phyloP scores from a whole-genome alignment of 352 stramenopile genomes.

The Pythium dissotocum region DNA sequence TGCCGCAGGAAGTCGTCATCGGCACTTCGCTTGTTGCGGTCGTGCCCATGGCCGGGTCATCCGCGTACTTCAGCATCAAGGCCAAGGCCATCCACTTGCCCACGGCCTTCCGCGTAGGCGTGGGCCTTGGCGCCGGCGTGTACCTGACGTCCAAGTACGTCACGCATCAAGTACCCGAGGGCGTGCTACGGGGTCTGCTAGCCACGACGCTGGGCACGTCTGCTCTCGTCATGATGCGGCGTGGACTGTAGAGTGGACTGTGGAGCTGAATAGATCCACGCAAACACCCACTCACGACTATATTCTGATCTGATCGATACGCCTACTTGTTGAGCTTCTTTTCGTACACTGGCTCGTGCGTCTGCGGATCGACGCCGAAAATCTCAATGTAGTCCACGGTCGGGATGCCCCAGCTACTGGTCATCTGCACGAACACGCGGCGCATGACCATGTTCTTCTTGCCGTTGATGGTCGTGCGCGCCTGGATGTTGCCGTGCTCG shows the following conservation, averaged over 20 bases:
- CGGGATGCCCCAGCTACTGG: slow-evolving; percentile 77
- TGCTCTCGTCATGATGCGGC: slow-evolving; percentile 77
- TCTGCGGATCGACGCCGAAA: slow-evolving; percentile 69
- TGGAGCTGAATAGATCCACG: background rate
- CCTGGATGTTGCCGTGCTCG: slow-evolving; percentile 53
- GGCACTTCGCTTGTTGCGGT: slow-evolving; percentile 83
- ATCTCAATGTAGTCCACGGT: slow-evolving; percentile 85
- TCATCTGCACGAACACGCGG: slow-evolving; percentile 85
- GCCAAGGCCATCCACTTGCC: slow-evolving; percentile 75
- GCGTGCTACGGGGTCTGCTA: slow-evolving; percentile 64
- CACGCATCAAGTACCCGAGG: slow-evolving; percentile 72
- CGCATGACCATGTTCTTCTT: slow-evolving; percentile 65
- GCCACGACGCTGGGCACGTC: slow-evolving; percentile 63
- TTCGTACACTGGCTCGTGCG: slow-evolving; percentile 69
- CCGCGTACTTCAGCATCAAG: slow-evolving; percentile 71
- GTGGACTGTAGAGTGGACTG: slow-evolving; percentile 41
- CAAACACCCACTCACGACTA: background rate
- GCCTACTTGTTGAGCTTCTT: slow-evolving; percentile 83
- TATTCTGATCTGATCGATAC: background rate
- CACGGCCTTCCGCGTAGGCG: slow-evolving; percentile 57
- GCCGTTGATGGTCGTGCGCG: slow-evolving; percentile 69
- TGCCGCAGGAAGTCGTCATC: slow-evolving; percentile 78
- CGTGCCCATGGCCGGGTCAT: slow-evolving; percentile 68
- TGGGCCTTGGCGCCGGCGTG: slow-evolving; percentile 59
- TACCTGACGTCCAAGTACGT: slow-evolving; percentile 83